phyloP scores from a whole-genome alignment of 202 grass and related monocot species.

The Setaria italica region DNA sequence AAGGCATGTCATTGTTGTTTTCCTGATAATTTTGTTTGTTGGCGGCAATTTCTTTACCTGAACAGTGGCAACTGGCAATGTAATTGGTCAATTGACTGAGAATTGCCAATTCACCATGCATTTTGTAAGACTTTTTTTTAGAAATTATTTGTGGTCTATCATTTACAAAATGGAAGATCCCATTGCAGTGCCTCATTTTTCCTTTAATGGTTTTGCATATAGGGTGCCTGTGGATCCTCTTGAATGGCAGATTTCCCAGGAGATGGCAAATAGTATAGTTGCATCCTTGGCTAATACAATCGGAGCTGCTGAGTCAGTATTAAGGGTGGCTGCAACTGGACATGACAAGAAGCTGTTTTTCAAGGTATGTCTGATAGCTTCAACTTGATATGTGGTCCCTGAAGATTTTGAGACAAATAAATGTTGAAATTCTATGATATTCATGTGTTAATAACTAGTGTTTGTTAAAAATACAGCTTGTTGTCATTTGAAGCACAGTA shows the following conservation, averaged over 20 bases:
- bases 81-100: neutral
- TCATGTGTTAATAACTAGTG: neutral
- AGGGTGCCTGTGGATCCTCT: conserved; percentile 98
- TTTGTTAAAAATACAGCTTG: neutral
- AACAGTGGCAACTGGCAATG: neutral
- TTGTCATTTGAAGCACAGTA: neutral
- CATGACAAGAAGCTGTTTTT: conserved; percentile 95
- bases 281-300: conserved; percentile 94
- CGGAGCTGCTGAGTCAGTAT: conserved; percentile 92
- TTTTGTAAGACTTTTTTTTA: neutral
- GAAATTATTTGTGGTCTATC: neutral
- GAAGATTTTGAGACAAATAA: neutral
- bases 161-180: neutral
- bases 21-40: neutral
- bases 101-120: conserved; percentile 20
- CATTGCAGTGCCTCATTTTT: conserved; percentile 12
- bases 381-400: neutral
- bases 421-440: neutral
- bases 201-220: conserved; percentile 37
- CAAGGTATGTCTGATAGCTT: conserved; percentile 61
- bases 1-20: conserved; percentile 10
- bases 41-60: neutral
- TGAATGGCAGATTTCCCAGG: conserved; percentile 96
- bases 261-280: conserved; percentile 89
- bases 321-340: conserved; percentile 90